Percentiles rank a stretch among this genome's conserved stretches.
Conservation (phyloP, 768 basidiomycete species). For the Suillus weaverae region DNA sequence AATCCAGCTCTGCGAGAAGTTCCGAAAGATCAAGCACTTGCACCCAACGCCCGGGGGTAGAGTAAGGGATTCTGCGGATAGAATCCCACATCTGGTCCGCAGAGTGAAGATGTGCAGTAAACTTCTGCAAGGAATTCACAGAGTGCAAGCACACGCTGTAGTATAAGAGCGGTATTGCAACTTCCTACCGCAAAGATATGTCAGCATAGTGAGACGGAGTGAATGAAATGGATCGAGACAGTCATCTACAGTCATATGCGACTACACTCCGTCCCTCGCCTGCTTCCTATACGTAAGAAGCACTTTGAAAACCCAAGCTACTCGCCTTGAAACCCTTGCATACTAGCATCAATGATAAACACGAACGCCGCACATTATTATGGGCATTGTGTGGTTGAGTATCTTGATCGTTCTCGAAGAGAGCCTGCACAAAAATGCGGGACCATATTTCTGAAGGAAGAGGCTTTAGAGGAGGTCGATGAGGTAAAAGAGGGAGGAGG, state of each 20-base stretch:
- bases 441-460: constrained; percentile 75
- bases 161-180: constrained; percentile 68
- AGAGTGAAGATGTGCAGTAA: constrained; percentile 53
- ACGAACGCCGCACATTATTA: constrained; percentile 12
- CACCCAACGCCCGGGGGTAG: constrained; percentile 87
- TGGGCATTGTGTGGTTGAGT: constrained; percentile 11
- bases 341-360: constrained; percentile 35
- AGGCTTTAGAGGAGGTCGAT: constrained; percentile 47
- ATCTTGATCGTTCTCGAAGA: constrained; percentile 16
- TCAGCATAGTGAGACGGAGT: constrained; percentile 16
- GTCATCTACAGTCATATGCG: not conserved
- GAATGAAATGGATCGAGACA: constrained; percentile 5
- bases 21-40: constrained; percentile 70
- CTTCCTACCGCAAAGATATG: constrained; percentile 45
- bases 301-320: constrained; percentile 8
- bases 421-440: constrained; percentile 49
- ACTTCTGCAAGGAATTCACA: constrained; percentile 49
- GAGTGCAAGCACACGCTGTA: constrained; percentile 47
- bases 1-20: constrained; percentile 43
- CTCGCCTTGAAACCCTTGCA: constrained; percentile 43
- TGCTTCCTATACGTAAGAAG: constrained; percentile 9
- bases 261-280: constrained; percentile 5
- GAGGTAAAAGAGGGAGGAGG: constrained; percentile 68
- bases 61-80: constrained; percentile 82
- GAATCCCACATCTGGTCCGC: constrained; percentile 87